Conservation (phyloP, 2,329 filamentous ascomycete species). For the Apiospora pterosperma region DNA sequence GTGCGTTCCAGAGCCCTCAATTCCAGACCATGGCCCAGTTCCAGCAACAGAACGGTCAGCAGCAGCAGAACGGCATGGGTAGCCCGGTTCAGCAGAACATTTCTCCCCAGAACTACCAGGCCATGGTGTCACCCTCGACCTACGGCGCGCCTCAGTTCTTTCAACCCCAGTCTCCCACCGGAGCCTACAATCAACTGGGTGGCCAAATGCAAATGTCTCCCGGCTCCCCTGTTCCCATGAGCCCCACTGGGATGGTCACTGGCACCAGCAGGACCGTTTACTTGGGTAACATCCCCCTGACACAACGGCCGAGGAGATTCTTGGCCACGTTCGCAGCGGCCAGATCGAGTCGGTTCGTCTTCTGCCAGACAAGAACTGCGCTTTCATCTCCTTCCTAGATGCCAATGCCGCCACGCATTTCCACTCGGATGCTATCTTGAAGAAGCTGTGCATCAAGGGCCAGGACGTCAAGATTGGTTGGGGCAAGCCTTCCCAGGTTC, state of each 20-base stretch:
- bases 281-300: constrained; percentile 96
- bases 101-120: constrained; percentile 80
- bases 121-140: constrained; percentile 80
- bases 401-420: constrained; percentile 98
- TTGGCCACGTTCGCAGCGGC: constrained; percentile 92
- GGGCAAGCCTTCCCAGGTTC: constrained; percentile 98
- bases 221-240: constrained; percentile 71
- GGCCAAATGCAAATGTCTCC: constrained; percentile 60
- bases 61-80: constrained; percentile 53
- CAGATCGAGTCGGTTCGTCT: constrained; percentile 99
- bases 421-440: constrained; percentile 98
- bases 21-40: constrained; percentile 83
- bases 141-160: constrained; percentile 81
- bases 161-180: constrained; percentile 81
- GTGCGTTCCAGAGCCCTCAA: constrained; percentile 84
- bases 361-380: constrained; percentile 98
- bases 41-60: constrained; percentile 52
- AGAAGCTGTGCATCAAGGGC: constrained; percentile 97
- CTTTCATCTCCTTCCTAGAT: constrained; percentile 98
- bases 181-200: constrained; percentile 63
- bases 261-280: constrained; percentile 96
- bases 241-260: constrained; percentile 70
- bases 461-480: constrained; percentile 99
- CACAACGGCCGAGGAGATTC: constrained; percentile 92
- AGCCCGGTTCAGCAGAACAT: constrained; percentile 76